These are phyloP conservation scores for Pugionium dolabratum DNA, from an alignment of 345 rosid genomes.

Conservation along the genomic window DNA sequence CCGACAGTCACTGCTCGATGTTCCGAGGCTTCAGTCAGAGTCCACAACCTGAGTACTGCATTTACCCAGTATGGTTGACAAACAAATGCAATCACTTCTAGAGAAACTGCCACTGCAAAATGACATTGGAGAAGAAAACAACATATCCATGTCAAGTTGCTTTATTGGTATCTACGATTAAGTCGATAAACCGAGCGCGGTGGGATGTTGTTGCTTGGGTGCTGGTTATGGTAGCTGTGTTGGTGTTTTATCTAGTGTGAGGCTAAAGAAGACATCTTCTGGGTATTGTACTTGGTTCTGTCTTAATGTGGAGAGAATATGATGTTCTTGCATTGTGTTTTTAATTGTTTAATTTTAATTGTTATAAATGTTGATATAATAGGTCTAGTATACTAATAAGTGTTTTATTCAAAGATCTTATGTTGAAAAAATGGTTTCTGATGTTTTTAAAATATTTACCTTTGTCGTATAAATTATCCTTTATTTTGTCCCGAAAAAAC, in stretches of 20 bases:
- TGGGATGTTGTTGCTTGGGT: conserved; percentile 34
- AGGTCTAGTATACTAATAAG: no score
- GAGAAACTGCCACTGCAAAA: conserved; percentile 31
- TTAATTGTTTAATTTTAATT: no score
- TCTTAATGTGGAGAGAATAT: conserved; percentile 13
- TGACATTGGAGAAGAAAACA: conserved; percentile 33
- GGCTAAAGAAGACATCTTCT: not conserved
- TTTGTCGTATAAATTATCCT: no score
- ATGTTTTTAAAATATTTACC: no score
- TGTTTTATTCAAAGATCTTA: no score
- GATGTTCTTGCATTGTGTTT: no score
- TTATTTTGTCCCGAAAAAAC: no score
- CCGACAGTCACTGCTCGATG: conserved; percentile 8
- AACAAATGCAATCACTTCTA: conserved; percentile 35
- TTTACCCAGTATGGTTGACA: conserved; percentile 38
- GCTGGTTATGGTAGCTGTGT: conserved; percentile 32
- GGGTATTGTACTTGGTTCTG: conserved; percentile 10
- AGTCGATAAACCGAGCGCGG: conserved; percentile 39
- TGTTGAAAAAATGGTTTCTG: no score
- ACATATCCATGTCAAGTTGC: conserved; percentile 38
- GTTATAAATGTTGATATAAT: no score
- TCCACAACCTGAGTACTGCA: conserved; percentile 30
- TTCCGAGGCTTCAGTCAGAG: conserved; percentile 41
- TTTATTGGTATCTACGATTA: conserved; percentile 40
- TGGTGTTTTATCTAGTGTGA: conserved; percentile 33